phyloP scores from a whole-genome alignment of 2,329 filamentous ascomycete species.

The Aquanectria penicillioides region DNA sequence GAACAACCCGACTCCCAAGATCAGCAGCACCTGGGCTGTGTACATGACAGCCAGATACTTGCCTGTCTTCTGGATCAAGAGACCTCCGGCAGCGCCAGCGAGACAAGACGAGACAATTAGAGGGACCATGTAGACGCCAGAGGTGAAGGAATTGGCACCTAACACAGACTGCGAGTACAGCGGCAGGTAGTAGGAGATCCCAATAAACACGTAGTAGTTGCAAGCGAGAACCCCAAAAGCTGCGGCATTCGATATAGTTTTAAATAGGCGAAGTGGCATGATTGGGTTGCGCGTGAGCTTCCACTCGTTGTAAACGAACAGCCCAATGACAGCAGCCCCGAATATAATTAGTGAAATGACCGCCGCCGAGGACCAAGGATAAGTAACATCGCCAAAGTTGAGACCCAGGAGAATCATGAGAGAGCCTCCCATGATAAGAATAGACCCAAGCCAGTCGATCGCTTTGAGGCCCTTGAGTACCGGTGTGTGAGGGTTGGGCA shows the following conservation, averaged over 20 bases:
- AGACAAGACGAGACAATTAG: conserved; percentile 74
- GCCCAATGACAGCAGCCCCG: conserved; percentile 67
- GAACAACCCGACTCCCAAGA: conserved; percentile 72
- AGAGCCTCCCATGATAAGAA: conserved; percentile 76
- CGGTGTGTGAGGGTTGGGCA: conserved; percentile 74
- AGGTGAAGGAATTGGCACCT: conserved; percentile 73
- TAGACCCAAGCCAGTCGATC: conserved; percentile 66
- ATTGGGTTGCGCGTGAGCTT: conserved; percentile 79
- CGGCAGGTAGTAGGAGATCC: conserved; percentile 80
- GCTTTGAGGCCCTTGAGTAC: conserved; percentile 70
- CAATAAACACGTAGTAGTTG: conserved; percentile 82
- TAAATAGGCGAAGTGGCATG: conserved; percentile 79
- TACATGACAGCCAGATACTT: conserved; percentile 71
- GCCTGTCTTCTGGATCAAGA: conserved; percentile 71
- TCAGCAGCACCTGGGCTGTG: conserved; percentile 65
- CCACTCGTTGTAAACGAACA: conserved; percentile 80
- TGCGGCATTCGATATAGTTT: conserved; percentile 70
- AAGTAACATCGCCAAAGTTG: conserved; percentile 80
- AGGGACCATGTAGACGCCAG: conserved; percentile 78
- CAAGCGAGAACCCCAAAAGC: conserved; percentile 73
- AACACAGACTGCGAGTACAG: conserved; percentile 86
- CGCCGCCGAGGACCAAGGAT: conserved; percentile 78
- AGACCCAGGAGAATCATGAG: conserved; percentile 90
- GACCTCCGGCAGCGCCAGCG: conserved; percentile 65
- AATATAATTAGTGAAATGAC: conserved; percentile 83